Base-by-base conservation (phyloP, 352 stramenopile genomes). In the Phytophthora sojae region DNA sequence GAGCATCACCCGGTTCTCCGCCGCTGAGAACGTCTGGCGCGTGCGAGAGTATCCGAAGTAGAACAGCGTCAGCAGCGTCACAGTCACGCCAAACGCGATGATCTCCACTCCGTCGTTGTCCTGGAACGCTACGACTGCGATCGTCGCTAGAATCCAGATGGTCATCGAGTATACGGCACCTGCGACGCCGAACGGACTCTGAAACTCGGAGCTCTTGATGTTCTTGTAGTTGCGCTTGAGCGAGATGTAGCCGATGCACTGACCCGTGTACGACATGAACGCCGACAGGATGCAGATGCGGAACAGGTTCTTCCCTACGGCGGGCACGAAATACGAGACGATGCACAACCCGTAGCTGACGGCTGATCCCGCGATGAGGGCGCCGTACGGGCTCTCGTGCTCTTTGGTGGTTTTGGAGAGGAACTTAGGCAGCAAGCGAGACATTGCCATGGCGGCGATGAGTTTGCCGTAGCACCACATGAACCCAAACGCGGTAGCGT, bases 391-490 rank as follows among this genome's bases (percentile, higher is more conserved):
- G 6, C 61, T 71, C 3, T 57, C 64, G 14, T 17, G 69, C 0
- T 23, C 19, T 29, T 47, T n/a, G 0, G 69, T 68, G 17, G 56
- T 78, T 6, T 30, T 61, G 15, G 52, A 15, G 52, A 79, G 51
- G 5, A 70, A 61, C 0, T 57, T 44, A 0, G 76, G 73, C 4
- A 84, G 37, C 2, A 85, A 44, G 5, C 57, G 35, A 2, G 76
- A 86, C 17, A 37, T 63, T 4, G 76, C 74, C 61, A 86, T 79
- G 1, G 73, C 60, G 6, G 55, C 50, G 30, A 86, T 75, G 29
- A 86, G 71, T 25, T 80, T 86, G 4, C 73, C 75, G 51, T 83
- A 85, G 26, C 57, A 71, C 59, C 77, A 83, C 42, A 86, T 80
- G 57, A 86, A 86, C 2, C 75, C 79, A 23, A 76, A 83, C 0